Conservation (phyloP, 1,284 basidiomycete genomes). For the Austroboletus niveus region DNA sequence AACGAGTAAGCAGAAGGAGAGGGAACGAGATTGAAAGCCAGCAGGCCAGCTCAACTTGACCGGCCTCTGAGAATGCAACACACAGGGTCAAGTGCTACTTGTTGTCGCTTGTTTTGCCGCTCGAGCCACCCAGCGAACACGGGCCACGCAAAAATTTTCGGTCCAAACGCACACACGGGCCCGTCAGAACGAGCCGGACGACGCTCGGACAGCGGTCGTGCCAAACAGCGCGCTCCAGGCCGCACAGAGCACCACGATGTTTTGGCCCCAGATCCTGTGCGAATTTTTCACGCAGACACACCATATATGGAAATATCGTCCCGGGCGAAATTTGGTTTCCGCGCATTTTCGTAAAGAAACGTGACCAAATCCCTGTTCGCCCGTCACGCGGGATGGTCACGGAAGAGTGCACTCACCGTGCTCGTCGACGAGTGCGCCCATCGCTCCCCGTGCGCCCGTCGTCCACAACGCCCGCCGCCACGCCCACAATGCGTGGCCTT, state of each 20-base stretch:
- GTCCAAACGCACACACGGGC: neutral
- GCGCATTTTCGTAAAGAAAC: slow-evolving; percentile 22
- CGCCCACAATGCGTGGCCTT: slow-evolving; percentile 52
- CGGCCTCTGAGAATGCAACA: slow-evolving; percentile 32
- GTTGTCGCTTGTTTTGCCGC: slow-evolving; percentile 29
- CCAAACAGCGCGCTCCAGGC: neutral
- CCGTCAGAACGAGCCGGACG: neutral
- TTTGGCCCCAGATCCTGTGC: slow-evolving; percentile 9
- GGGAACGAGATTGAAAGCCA: slow-evolving; percentile 38
- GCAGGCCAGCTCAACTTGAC: slow-evolving; percentile 34
- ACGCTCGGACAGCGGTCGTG: neutral
- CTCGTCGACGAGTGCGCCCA: slow-evolving; percentile 27
- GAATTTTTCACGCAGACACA: neutral
- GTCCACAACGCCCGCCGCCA: slow-evolving; percentile 8
- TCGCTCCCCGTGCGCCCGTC: slow-evolving; percentile 13
- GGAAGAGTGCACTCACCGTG: slow-evolving; percentile 30
- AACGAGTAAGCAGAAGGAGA: slow-evolving; percentile 8
- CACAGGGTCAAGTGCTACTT: slow-evolving; percentile 34
- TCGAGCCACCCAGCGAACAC: slow-evolving; percentile 5
- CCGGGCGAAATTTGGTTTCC: neutral
- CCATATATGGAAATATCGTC: slow-evolving; percentile 13
- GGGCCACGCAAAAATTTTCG: slow-evolving; percentile 1
- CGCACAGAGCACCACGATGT: neutral
- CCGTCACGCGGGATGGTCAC: slow-evolving; percentile 35
- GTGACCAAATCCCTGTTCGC: slow-evolving; percentile 30